phyloP scores from a whole-genome alignment of 192 early-diverging fungal genomes.

The Coemansia sp. region DNA sequence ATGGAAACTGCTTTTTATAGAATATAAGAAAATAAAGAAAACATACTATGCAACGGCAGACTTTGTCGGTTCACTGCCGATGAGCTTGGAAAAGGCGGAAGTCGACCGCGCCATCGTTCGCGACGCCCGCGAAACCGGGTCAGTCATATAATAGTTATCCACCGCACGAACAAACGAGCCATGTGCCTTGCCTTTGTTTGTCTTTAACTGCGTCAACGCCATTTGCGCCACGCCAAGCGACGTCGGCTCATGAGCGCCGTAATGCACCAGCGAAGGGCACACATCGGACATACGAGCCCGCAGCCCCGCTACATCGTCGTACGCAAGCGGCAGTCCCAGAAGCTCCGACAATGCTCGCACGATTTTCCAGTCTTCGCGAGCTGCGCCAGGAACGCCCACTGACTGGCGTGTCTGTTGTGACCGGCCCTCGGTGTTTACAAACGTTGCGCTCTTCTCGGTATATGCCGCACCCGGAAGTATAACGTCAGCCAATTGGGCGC shows the following conservation, averaged over 20 bases:
- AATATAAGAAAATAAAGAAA: not conserved
- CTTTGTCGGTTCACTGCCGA: no score
- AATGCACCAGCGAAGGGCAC: conserved; percentile 77
- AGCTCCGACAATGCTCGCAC: conserved; percentile 94
- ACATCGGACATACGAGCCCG: conserved; percentile 87
- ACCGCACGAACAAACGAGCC: conserved; percentile 64
- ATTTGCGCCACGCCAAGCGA: conserved; percentile 56
- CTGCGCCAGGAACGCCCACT: conserved; percentile 81
- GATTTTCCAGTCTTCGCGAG: conserved; percentile 99
- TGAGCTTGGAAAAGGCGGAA: conserved; percentile 34
- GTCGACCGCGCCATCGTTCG: conserved; percentile 97
- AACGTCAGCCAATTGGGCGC: conserved; percentile 93
- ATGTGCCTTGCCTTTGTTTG: conserved; percentile 19
- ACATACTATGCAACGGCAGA: not conserved
- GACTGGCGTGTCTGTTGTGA: conserved; percentile 91
- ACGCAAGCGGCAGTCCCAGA: conserved; percentile 80
- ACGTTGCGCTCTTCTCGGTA: conserved; percentile 95
- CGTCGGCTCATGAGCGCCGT: conserved; percentile 65
- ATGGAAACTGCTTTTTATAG: not conserved
- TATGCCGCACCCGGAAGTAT: conserved; percentile 94
- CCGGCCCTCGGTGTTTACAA: conserved; percentile 96
- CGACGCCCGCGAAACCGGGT: conserved; percentile 88
- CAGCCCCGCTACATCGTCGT: conserved; percentile 81
- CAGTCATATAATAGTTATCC: conserved; percentile 92
- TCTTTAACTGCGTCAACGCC: conserved; percentile 60